A percentile compares a stretch with the other conserved stretches of the same genome.
Evolutionary conservation across 1,284 basidiomycete species (phyloP).

Genomic region (Schizophyllum commune): DNA sequence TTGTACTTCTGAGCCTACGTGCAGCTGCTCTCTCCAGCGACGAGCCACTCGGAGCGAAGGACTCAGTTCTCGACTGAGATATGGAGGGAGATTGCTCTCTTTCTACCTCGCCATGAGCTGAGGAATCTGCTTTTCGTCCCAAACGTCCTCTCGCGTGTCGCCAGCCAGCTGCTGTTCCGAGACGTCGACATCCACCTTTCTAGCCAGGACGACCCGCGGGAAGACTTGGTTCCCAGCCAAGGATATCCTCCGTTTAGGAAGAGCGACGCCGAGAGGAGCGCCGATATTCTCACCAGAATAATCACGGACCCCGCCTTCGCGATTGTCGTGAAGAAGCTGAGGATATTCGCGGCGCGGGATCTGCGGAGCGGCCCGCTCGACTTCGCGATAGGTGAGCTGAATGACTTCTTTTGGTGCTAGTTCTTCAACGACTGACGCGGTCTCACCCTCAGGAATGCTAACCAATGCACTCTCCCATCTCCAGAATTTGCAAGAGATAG

Average conservation of each 20-base stretch:
- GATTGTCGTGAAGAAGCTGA: conserved; percentile 45
- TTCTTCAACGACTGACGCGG: neutral
- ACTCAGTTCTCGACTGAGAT: conserved; percentile 55
- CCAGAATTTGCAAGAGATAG: conserved; percentile 47
- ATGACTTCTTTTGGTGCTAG: neutral
- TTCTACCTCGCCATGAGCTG: conserved; percentile 56
- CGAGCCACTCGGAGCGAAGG: conserved; percentile 21
- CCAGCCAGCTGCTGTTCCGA: conserved; percentile 58
- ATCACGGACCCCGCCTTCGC: conserved; percentile 56
- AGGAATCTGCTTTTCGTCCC: conserved; percentile 58
- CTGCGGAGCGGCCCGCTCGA: conserved; percentile 42
- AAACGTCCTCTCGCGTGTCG: conserved; percentile 57
- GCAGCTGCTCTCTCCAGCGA: conserved; percentile 25
- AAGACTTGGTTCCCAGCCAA: conserved; percentile 17
- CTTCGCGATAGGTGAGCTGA: conserved; percentile 51
- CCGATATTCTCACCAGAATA: conserved; percentile 61
- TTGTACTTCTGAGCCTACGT: conserved; percentile 8
- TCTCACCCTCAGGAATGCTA: conserved; percentile 43
- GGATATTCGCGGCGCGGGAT: conserved; percentile 45
- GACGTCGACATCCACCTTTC: conserved; percentile 55
- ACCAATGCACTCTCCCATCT: conserved; percentile 60
- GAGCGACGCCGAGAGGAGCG: conserved; percentile 53
- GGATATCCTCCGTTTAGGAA: conserved; percentile 25
- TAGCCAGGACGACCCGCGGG: conserved; percentile 24
- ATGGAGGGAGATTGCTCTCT: conserved; percentile 61